Base-by-base conservation (phyloP, 352 stramenopile species). In the Pythium phragmitis region DNA sequence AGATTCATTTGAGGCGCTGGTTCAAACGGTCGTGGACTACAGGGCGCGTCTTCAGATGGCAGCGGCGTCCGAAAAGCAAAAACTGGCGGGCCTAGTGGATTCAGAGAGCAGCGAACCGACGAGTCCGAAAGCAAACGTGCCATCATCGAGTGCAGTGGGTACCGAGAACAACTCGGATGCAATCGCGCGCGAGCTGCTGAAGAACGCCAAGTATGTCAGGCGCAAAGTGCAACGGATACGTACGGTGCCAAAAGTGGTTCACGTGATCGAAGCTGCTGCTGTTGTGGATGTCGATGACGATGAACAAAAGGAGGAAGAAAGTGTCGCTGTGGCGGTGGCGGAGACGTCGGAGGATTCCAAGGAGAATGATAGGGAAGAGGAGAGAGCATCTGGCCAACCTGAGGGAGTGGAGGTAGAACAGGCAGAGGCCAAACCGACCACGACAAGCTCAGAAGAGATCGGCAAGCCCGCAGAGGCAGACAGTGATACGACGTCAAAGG, bases 21-120 rank as follows among this genome's bases (percentile, higher is more conserved):
- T 92, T 51, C 81, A 91, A 69, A 68, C 76, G 14, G 81, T 91
- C 45, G 80, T 92, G 11, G 84, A 92, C 61, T 87, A 85, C 17
- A 80, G 84, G 45, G 76, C 82, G 16, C 81, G 84, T 17, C 74
- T 92, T 6, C 78, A 90, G 60, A 89, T 92, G 76, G 84, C 82
- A 12, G 80, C 72, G 16, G 74, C 59, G 26, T 85, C 89, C 16
- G 84, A 92, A 49, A 92, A 89, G 59, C 76, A 82, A 33, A 91
- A 89, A 43, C 51, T 92, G 0, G 42, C 23, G 12, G 30, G 46
- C 2, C 57, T 73, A 7, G 43, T 69, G n/a, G 67, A 73, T 23
- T 46, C 66, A 1, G 60, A 60, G 19, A 19, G 5, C 28, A 50
- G 16, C n/a, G 26, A 28, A 30, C 16, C 57, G 8, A 36, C 47